phyloP scores from a whole-genome alignment of 2,329 filamentous ascomycete species.

The Tolypocladium endophyticum region DNA sequence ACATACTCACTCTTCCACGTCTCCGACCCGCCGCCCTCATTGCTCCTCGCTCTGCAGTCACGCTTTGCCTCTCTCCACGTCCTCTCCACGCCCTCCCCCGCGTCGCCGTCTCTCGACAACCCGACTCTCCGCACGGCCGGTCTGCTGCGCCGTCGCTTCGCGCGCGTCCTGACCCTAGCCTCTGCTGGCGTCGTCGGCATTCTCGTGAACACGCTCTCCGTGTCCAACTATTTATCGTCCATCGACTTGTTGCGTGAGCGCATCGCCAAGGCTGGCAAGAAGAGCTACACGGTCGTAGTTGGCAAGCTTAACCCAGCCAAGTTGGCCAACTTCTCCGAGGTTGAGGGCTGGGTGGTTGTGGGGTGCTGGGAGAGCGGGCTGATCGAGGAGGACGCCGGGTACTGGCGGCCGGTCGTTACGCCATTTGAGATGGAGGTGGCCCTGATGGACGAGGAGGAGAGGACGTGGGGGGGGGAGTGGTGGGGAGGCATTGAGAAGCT shows the following conservation, averaged over 20 bases:
- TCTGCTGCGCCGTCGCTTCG: constrained; percentile 75
- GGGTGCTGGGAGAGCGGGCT: constrained; percentile 97
- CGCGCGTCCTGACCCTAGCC: constrained; percentile 67
- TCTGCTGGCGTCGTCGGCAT: constrained; percentile 84
- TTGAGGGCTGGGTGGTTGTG: constrained; percentile 94
- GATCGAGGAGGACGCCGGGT: constrained; percentile 71
- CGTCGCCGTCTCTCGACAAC: constrained; percentile 34
- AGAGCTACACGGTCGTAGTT: constrained; percentile 91
- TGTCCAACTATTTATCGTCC: constrained; percentile 79
- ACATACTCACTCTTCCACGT: constrained; percentile 77
- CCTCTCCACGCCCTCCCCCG: constrained; percentile 52
- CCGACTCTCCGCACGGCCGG: constrained; percentile 34
- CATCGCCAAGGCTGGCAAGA: constrained; percentile 77
- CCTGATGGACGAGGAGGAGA: constrained; percentile 60
- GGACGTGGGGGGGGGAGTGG: constrained; percentile 84
- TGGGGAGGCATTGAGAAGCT: constrained; percentile 73
- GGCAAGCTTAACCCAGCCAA: constrained; percentile 95
- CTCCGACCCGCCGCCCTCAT: constrained; percentile 65
- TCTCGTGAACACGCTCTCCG: constrained; percentile 87
- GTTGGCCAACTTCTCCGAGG: constrained; percentile 89
- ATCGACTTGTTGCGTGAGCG: constrained; percentile 61
- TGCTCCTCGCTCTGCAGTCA: constrained; percentile 79
- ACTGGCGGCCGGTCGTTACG: constrained; percentile 86
- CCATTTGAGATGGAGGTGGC: constrained; percentile 83
- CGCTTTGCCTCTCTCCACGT: constrained; percentile 72